These are phyloP conservation scores for Cardamine occulta DNA, from an alignment of 345 rosid species.

Conservation along the genomic window DNA sequence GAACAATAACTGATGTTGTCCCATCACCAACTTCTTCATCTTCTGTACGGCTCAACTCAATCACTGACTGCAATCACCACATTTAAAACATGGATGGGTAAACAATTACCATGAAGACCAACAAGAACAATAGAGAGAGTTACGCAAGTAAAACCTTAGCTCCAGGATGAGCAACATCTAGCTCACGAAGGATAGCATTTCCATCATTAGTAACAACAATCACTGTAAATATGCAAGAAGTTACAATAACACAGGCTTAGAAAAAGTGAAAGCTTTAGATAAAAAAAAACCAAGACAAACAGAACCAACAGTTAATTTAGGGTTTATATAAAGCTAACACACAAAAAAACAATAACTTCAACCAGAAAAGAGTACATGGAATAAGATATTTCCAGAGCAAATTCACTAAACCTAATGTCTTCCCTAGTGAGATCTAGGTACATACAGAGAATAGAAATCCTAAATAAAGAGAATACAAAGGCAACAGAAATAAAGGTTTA, in stretches of 20 bases:
- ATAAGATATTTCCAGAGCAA: too few relatives aligned
- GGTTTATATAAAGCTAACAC: too few relatives aligned
- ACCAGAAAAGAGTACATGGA: too few relatives aligned
- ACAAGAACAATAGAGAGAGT: neutral
- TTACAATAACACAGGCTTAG: neutral
- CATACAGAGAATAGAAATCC: too few relatives aligned
- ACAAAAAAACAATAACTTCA: too few relatives aligned
- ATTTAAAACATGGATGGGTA: neutral
- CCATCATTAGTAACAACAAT: constrained; percentile 91
- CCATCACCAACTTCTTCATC: constrained; percentile 98
- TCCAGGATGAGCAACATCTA: constrained; percentile 87
- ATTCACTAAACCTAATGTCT: too few relatives aligned
- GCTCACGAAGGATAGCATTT: constrained; percentile 80
- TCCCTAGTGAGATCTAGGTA: too few relatives aligned
- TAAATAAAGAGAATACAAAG: too few relatives aligned
- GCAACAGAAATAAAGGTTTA: too few relatives aligned
- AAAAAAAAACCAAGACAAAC: neutral
- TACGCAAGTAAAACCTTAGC: constrained; percentile 55
- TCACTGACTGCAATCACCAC: constrained; percentile 64
- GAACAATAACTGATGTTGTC: constrained; percentile 86
- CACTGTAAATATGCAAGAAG: constrained; percentile 46
- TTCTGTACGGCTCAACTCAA: constrained; percentile 84
- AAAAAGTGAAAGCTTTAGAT: neutral
- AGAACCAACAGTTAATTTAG: neutral
- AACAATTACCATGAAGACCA: neutral